Conservation (phyloP, 805 yeast genomes). For the Zygoascus ofunaensis region DNA sequence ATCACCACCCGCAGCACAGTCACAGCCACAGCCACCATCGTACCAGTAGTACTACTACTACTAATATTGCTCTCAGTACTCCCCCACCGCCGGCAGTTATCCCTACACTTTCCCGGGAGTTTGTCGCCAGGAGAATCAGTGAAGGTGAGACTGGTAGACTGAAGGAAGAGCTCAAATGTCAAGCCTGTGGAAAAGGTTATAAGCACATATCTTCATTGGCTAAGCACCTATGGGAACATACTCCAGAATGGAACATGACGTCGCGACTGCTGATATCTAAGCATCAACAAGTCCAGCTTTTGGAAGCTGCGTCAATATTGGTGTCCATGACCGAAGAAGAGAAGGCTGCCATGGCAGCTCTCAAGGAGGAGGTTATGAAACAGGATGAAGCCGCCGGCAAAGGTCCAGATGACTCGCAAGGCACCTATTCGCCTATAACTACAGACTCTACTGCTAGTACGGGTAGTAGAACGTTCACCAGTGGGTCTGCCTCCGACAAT, state of each 20-base stretch:
- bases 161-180: constrained; percentile 78
- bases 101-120: constrained; percentile 32
- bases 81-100: constrained; percentile 7
- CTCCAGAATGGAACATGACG: constrained; percentile 89
- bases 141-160: constrained; percentile 82
- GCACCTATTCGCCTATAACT: not conserved
- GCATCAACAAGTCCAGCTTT: constrained; percentile 77
- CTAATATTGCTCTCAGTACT: not conserved
- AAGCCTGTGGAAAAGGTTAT: constrained; percentile 86
- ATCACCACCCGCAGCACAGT: not conserved
- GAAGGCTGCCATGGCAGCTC: not conserved
- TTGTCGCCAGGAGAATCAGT: constrained; percentile 72
- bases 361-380: not conserved
- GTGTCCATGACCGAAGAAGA: constrained; percentile 55
- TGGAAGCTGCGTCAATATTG: constrained; percentile 63
- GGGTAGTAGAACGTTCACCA: not conserved
- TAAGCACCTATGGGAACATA: constrained; percentile 87
- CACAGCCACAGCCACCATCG: not conserved
- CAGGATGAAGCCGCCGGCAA: no score
- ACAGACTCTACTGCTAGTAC: not conserved
- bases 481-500: constrained; percentile 1
- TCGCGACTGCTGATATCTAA: constrained; percentile 72
- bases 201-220: constrained; percentile 83
- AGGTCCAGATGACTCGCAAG: not conserved
- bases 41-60: not conserved